Base-by-base conservation (phyloP, 2,329 filamentous ascomycete genomes). In the Colletotrichum melonis region DNA sequence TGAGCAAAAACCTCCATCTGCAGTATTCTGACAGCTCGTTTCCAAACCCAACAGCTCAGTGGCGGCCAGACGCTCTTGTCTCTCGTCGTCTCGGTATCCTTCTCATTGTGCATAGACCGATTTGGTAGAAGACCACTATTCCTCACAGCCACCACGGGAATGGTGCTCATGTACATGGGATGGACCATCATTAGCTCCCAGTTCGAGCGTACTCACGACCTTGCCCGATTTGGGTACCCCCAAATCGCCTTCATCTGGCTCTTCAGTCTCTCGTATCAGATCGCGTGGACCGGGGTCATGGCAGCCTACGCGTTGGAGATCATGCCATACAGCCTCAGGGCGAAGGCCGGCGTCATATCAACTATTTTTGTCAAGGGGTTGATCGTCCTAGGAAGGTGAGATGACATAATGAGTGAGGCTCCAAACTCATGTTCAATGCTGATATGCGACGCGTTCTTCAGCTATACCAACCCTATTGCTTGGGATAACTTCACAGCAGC, bases 91-190 rank as follows among this genome's bases (percentile, higher is more conserved):
- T 69, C 54, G 0, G 28, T 58, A 3, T 54, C 24, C 2, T 64
- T 58, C 54, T 49, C 60, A 7, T 28, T 52, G 19, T 30, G 26
- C 1, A 69, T 57, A 2, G 60, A 56, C 19, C 55, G 42, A n/a
- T 60, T 52, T 56, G 63, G 63, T 14, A 46, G 42, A 19, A 56
- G 46, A 19, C 68, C 24, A 30, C 46, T 55, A 5, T 57, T 52
- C n/a, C 42, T 62, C 14, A 14, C 68, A 26, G 68, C 68, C 14
- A 67, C 56, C 8, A 66, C 24, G 5, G 46, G 46, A 3, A 60
- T 56, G 63, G 24, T 52, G 3, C 56, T 59, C 4, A 35, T 54
- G 42, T 62, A 60, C 14, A 32, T 55, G 63, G 68, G 26, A 30
- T 67, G 63, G 68, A 71, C 63, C 3, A 42, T 60, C 22, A 26